Evolutionary conservation across 1,284 basidiomycete genomes (phyloP).

Genomic region (Melampsora americana): DNA sequence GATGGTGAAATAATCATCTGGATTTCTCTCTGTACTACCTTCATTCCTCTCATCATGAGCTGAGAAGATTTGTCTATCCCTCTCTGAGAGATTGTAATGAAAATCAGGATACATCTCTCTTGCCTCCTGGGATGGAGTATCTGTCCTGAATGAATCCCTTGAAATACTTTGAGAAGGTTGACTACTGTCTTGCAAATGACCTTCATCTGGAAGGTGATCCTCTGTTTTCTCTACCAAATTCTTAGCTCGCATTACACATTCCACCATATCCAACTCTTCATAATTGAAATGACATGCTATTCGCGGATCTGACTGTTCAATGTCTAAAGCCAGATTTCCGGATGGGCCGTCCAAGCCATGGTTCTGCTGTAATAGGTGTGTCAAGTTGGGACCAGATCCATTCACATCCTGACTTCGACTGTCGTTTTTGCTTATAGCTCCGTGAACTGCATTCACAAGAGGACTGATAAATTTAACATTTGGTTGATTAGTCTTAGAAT

Average conservation of each 20-base stretch:
- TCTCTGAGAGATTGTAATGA: neutral
- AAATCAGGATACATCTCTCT: neutral
- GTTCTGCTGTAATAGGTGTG: neutral
- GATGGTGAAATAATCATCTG: too few relatives aligned
- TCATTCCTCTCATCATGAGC: neutral
- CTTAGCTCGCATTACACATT: neutral
- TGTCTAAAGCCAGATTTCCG: neutral
- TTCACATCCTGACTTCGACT: neutral
- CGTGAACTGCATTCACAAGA: too few relatives aligned
- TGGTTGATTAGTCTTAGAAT: too few relatives aligned
- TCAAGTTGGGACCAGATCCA: neutral
- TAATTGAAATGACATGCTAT: neutral
- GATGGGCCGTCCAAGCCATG: constrained; percentile 1
- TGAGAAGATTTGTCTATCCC: neutral
- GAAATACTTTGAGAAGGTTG: neutral
- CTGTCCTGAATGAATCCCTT: neutral
- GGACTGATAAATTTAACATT: too few relatives aligned
- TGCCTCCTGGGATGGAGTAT: neutral
- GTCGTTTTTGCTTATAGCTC: too few relatives aligned
- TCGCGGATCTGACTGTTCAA: neutral
- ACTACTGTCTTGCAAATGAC: neutral
- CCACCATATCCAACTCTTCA: constrained; percentile 1
- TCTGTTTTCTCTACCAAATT: too few relatives aligned
- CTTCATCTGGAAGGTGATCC: too few relatives aligned
- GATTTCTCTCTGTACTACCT: too few relatives aligned